A percentile compares a stretch with the other conserved stretches of the same genome.
Conservation (phyloP, 2,329 filamentous ascomycete genomes). For the Nannizziopsis barbatae region DNA sequence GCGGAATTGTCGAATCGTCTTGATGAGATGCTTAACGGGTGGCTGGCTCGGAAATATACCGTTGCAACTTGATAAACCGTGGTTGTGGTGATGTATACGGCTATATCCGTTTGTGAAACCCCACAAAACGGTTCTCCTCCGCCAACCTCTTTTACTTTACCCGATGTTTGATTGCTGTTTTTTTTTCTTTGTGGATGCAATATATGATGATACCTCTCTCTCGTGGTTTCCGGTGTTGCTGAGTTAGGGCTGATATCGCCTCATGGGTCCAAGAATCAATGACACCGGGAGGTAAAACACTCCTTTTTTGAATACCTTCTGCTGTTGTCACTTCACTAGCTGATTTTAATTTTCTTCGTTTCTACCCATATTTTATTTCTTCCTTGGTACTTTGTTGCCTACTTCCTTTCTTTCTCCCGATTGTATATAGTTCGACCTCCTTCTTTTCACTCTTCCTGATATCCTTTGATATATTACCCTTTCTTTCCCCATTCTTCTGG, state of each 20-base stretch:
- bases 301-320: not conserved
- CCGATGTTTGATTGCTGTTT: too few species aligned
- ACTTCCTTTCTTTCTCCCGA: not conserved
- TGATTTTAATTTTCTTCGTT: not conserved
- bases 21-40: constrained; percentile 74
- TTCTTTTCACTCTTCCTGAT: not conserved
- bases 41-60: constrained; percentile 46
- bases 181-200: too few species aligned
- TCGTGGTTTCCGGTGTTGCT: too few species aligned
- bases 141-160: not conserved
- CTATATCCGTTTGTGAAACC: not conserved
- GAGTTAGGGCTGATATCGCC: too few species aligned
- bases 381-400: not conserved
- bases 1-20: constrained; percentile 82
- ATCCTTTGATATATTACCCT: too few species aligned
- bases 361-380: not conserved
- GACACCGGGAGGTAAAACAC: too few species aligned
- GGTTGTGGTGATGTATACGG: not conserved
- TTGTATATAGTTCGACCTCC: not conserved
- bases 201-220: too few species aligned
- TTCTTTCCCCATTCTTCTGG: too few species aligned
- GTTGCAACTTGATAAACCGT: constrained; percentile 1
- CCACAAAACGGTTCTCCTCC: not conserved
- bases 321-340: not conserved
- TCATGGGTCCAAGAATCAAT: too few species aligned